Base-by-base conservation (phyloP, 805 yeast species). In the Nakazawaea molendinolei region DNA sequence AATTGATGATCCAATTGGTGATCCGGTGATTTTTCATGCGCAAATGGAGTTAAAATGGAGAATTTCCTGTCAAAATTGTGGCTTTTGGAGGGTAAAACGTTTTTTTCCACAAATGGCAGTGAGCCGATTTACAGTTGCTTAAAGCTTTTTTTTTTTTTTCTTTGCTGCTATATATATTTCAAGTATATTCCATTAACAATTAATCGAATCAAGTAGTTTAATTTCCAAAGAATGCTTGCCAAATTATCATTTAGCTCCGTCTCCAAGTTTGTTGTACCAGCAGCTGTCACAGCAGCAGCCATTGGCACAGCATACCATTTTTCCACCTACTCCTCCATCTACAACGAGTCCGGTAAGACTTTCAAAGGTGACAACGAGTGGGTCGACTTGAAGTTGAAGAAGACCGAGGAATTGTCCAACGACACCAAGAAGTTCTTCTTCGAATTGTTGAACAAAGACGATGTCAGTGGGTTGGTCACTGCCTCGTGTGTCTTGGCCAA, bases 401-500 rank as follows among this genome's bases (percentile, higher is more conserved):
- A 65, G 35, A 51, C 65, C 34, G 61, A 61, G 47, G 68, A 74
- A 18, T 54, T 79, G 26, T 72, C 85, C 13, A 56, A 65, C 21
- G 79, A 81, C 60, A 70, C 90, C 51, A 82, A 76, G 60, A 70
- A 74, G 49, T 71, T 83, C 52, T 69, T 75, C 17, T 86, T 89
- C 50, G 79, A 74, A 43, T 72, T 87, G 47, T 83, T 84, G 24
- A 57, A 69, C 36, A 56, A 69, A 17, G 89, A 81, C 51, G 74
- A 78, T 42, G 76, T 67, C 14, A 69, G 86, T 21, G 97, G 97
- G 23, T 71, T 87, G 48, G 64, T 71, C 46, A 71, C 81, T 35
- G 95, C 97, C 28, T 84, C 92, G 21, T 76, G 81, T 45, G 57
- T 92, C 30, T 57, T 92, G 56, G 74, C 95, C 60, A 89, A 87